Base-by-base conservation (phyloP, 176 grass and related monocot genomes). In the Typha latifolia region DNA sequence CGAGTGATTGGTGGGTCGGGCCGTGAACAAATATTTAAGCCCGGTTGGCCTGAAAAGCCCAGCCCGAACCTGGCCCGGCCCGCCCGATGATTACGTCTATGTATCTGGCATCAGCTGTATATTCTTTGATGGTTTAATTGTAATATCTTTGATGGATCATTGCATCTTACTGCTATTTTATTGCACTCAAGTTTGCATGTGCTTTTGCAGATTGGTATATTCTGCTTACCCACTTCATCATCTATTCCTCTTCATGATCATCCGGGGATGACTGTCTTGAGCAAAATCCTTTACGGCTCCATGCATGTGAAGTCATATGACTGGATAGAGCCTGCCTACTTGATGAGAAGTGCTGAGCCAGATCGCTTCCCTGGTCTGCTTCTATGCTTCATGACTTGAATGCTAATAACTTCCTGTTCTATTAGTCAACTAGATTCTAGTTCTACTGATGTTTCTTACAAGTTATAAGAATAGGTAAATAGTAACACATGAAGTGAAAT, bases 231-330 rank as follows among this genome's bases (percentile, higher is more conserved):
- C 24, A 97, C 88, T 31, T 92, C 93, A 32, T 82, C 93, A 0
- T 75, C 89, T 10, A 97, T 97, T 80, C 93, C 93, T 76, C 85
- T 92, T 14, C 93, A 97, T 82, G 88, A 92, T 48, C 93, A 97
- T 80, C 93, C 88, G 27, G 88, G 80, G 70, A 97, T 97, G 88
- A 97, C 85, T 59, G 93, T 97, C 13, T 65, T 97, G 67, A 97
- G 93, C 76, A 97, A 97, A 86, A 81, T 97, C 12, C 69, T 97
- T 20, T 92, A 87, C 84, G 93, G 93, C 62, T 97, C 88, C 14
- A 79, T 97, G 83, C 93, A 97, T 56, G 85, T 92, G 26, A 97
- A 92, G 74, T 91, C 93, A 22, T 97, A 97, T 80, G 93, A 96
- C 51, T 96, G 88, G 93, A 53, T 82, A 37, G 93, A 97, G 20